Evolutionary conservation across 495 filamentous ascomycete genomes (phyloP).

Genomic region (Penicillium herquei): DNA sequence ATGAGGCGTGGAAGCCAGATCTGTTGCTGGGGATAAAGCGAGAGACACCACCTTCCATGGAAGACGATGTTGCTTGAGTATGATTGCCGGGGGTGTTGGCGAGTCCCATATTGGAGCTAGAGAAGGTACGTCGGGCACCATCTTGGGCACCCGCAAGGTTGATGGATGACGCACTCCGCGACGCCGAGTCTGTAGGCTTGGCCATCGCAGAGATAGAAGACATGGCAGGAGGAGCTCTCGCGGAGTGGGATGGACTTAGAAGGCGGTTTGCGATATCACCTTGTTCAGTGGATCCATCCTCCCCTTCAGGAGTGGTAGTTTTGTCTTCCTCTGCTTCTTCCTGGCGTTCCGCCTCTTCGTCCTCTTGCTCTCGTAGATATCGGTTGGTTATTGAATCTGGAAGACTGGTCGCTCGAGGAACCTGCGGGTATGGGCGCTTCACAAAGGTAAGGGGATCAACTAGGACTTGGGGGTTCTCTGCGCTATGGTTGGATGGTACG

Average conservation of each 20-base stretch:
- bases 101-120: slow-evolving; percentile 26
- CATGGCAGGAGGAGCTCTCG: slow-evolving; percentile 49
- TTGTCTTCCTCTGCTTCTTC: slow-evolving; percentile 21
- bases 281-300: slow-evolving; percentile 19
- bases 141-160: slow-evolving; percentile 38
- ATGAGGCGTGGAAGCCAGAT: slow-evolving; percentile 29
- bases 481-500: slow-evolving; percentile 39
- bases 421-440: slow-evolving; percentile 46
- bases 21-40: slow-evolving; percentile 43
- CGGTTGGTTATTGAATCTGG: slow-evolving; percentile 41
- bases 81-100: slow-evolving; percentile 28
- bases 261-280: slow-evolving; percentile 41
- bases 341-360: slow-evolving; percentile 22
- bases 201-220: slow-evolving; percentile 49
- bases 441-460: slow-evolving; percentile 50
- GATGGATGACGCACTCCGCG: slow-evolving; percentile 37
- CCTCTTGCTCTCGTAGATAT: slow-evolving; percentile 25
- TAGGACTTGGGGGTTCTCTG: slow-evolving; percentile 39
- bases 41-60: slow-evolving; percentile 49
- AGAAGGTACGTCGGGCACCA: slow-evolving; percentile 33
- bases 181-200: slow-evolving; percentile 34
- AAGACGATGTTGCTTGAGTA: slow-evolving; percentile 42
- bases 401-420: slow-evolving; percentile 44
- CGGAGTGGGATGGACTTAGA: slow-evolving; percentile 39
- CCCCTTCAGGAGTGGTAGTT: slow-evolving; percentile 8